phyloP scores from a whole-genome alignment of 1,284 basidiomycete genomes.

The Moniliophthora roreri region DNA sequence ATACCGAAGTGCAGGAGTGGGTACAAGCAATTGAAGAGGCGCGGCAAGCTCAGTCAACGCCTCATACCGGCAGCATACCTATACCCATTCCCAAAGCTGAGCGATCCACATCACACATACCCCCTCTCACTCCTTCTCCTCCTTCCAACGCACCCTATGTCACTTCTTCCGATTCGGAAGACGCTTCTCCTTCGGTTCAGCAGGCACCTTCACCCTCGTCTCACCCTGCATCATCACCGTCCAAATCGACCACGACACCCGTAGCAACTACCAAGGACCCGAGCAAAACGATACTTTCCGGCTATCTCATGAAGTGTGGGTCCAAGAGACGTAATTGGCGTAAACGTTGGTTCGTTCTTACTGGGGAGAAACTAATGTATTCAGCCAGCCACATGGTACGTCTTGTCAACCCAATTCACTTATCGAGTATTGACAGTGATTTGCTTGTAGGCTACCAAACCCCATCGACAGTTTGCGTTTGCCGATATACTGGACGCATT shows the following conservation, averaged over 20 bases:
- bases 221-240: slow-evolving; percentile 37
- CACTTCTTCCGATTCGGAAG: slow-evolving; percentile 79
- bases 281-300: slow-evolving; percentile 76
- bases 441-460: slow-evolving; percentile 72
- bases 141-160: slow-evolving; percentile 31
- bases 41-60: slow-evolving; percentile 61
- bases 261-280: slow-evolving; percentile 54
- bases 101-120: slow-evolving; percentile 23
- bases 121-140: slow-evolving; percentile 46
- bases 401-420: slow-evolving; percentile 19
- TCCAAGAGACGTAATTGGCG: slow-evolving; percentile 92
- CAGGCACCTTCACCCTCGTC: slow-evolving; percentile 38
- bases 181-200: slow-evolving; percentile 44
- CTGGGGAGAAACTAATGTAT: slow-evolving; percentile 80
- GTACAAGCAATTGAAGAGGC: slow-evolving; percentile 81
- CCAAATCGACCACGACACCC: slow-evolving; percentile 28
- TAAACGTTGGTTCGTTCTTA: slow-evolving; percentile 91
- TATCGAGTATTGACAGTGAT: slow-evolving; percentile 10
- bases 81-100: slow-evolving; percentile 45
- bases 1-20: slow-evolving; percentile 82
- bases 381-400: slow-evolving; percentile 87
- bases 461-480: slow-evolving; percentile 85
- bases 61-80: slow-evolving; percentile 32
- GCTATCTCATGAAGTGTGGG: slow-evolving; percentile 97
- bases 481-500: slow-evolving; percentile 89